Conservation (phyloP, 2,329 filamentous ascomycete genomes). For the Diplodia corticola region DNA sequence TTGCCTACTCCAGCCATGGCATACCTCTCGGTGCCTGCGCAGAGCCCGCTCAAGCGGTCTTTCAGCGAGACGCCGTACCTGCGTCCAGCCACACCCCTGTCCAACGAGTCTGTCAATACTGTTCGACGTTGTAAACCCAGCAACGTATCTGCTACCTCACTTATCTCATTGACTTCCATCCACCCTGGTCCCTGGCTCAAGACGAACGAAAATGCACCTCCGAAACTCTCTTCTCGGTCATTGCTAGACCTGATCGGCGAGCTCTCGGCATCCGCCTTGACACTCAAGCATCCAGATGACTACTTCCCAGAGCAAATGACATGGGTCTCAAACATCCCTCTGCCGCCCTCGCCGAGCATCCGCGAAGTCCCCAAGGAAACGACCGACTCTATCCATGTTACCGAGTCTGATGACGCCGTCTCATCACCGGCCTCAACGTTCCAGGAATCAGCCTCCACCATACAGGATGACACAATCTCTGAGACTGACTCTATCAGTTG, state of each 20-base stretch:
- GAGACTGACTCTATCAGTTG: slow-evolving; percentile 3
- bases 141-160: slow-evolving; percentile 36
- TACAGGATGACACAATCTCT: not conserved
- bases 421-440: slow-evolving; percentile 6
- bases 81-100: slow-evolving; percentile 36
- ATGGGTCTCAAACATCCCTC: slow-evolving; percentile 16
- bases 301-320: slow-evolving; percentile 12
- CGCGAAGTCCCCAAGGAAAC: slow-evolving; percentile 13
- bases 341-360: slow-evolving; percentile 21
- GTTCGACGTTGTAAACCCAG: slow-evolving; percentile 22
- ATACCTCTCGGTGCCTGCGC: slow-evolving; percentile 41
- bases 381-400: slow-evolving; percentile 11
- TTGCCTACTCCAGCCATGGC: slow-evolving; percentile 33
- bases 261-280: slow-evolving; percentile 16
- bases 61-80: slow-evolving; percentile 44
- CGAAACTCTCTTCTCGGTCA: slow-evolving; percentile 34
- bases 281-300: not conserved
- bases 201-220: slow-evolving; percentile 37
- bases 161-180: slow-evolving; percentile 35
- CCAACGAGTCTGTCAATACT: slow-evolving; percentile 19
- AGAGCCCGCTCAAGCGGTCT: slow-evolving; percentile 44
- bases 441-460: not conserved
- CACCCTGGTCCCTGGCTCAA: slow-evolving; percentile 30
- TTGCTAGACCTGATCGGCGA: slow-evolving; percentile 36
- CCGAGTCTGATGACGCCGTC: not conserved